Conservation (phyloP, 768 basidiomycete species). For the Rhodotorula graminis region DNA sequence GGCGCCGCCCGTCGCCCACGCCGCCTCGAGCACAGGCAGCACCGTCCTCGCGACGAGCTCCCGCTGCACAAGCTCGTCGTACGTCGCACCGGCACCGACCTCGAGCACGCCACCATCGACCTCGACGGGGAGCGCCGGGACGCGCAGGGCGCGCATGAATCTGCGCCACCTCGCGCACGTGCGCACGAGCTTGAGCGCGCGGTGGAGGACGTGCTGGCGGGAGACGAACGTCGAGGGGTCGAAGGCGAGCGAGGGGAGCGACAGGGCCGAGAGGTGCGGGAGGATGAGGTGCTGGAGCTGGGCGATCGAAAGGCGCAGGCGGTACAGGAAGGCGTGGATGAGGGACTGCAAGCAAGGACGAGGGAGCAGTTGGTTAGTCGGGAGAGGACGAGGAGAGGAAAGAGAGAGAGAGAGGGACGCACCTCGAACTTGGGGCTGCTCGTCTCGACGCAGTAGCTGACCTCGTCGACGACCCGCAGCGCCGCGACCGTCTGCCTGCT, state of each 20-base stretch:
- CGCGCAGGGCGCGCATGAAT: slow-evolving; percentile 35
- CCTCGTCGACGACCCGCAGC: slow-evolving; percentile 47
- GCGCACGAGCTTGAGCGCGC: slow-evolving; percentile 46
- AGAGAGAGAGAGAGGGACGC: slow-evolving; percentile 19
- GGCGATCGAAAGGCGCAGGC: slow-evolving; percentile 23
- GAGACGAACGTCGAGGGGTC: slow-evolving; percentile 47
- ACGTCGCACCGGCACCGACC: slow-evolving; percentile 36
- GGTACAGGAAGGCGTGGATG: slow-evolving; percentile 30
- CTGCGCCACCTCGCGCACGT: slow-evolving; percentile 47
- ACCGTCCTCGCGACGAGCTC: slow-evolving; percentile 47
- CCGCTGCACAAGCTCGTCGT: slow-evolving; percentile 42
- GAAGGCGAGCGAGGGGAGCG: slow-evolving; percentile 46
- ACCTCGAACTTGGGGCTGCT: slow-evolving; percentile 48
- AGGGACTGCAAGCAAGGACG: slow-evolving; percentile 10
- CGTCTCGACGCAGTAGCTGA: slow-evolving; percentile 47
- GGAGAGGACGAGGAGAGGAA: too few species aligned
- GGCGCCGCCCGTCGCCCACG: slow-evolving; percentile 49
- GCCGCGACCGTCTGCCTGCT: slow-evolving; percentile 46
- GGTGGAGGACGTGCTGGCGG: slow-evolving; percentile 45
- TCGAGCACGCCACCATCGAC: slow-evolving; percentile 6
- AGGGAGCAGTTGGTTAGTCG: too few species aligned
- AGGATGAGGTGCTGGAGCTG: slow-evolving; percentile 25
- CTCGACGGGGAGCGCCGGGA: slow-evolving; percentile 13
- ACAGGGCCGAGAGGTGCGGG: slow-evolving; percentile 17
- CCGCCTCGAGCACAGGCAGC: slow-evolving; percentile 45